Conservation (phyloP, 2,329 filamentous ascomycete species). For the Fusarium decemcellulare region DNA sequence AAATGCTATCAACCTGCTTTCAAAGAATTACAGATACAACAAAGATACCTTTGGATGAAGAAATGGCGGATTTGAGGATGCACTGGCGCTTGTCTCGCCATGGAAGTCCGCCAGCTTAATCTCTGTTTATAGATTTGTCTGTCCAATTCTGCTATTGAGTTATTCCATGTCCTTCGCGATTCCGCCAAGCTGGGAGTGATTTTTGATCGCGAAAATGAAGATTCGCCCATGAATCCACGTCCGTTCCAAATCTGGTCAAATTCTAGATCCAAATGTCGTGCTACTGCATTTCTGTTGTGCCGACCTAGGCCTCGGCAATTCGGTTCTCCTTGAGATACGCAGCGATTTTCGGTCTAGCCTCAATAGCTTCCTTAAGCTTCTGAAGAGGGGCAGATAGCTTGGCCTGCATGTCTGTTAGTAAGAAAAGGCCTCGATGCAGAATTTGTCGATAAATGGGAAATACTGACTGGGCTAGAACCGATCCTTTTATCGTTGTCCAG, state of each 20-base stretch:
- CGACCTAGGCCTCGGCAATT: neutral
- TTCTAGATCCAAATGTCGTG: too few relatives aligned
- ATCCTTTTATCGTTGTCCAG: slow-evolving; percentile 29
- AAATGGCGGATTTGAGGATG: neutral
- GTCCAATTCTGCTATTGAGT: too few relatives aligned
- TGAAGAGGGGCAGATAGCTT: slow-evolving; percentile 22
- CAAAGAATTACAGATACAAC: neutral
- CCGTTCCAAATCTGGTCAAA: too few relatives aligned
- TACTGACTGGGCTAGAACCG: slow-evolving; percentile 21
- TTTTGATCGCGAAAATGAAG: too few relatives aligned
- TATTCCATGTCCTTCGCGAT: too few relatives aligned
- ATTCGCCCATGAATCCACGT: too few relatives aligned
- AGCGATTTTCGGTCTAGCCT: slow-evolving; percentile 26
- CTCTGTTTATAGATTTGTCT: too few relatives aligned
- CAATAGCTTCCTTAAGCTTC: slow-evolving; percentile 27
- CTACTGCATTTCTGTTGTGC: too few relatives aligned
- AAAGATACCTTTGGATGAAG: neutral
- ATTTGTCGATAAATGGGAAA: neutral
- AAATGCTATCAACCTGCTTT: neutral
- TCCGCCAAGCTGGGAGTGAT: too few relatives aligned
- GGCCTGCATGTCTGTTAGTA: accelerated
- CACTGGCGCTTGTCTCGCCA: neutral
- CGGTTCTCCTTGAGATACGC: slow-evolving; percentile 26
- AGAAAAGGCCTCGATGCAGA: accelerated
- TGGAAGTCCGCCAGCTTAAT: neutral